Conservation (phyloP, 1,284 basidiomycete genomes). For the Ganoderma multipileum region DNA sequence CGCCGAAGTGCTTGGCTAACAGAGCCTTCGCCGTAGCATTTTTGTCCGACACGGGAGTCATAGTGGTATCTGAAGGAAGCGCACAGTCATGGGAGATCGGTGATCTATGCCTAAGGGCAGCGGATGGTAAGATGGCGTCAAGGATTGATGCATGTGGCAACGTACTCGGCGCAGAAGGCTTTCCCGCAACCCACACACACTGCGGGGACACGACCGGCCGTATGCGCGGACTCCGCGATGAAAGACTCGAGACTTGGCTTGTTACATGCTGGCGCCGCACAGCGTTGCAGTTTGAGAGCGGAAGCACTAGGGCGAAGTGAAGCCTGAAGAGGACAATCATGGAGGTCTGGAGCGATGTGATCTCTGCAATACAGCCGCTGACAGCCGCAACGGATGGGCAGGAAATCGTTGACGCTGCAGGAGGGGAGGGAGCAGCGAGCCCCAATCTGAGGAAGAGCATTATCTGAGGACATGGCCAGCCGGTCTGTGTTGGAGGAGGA, state of each 20-base stretch:
- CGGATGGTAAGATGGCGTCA: conserved; percentile 14
- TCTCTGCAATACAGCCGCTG: conserved; percentile 58
- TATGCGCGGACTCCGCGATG: conserved; percentile 38
- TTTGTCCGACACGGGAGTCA: conserved; percentile 37
- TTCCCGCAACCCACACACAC: conserved; percentile 60
- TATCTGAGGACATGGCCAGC: conserved; percentile 11
- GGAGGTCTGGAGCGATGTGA: conserved; percentile 64
- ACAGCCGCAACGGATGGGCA: conserved; percentile 69
- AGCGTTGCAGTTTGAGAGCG: conserved; percentile 50
- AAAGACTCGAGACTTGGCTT: conserved; percentile 58
- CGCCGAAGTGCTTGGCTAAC: conserved; percentile 61
- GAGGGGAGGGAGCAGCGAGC: conserved; percentile 58
- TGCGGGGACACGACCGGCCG: conserved; percentile 42
- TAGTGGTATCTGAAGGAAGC: conserved; percentile 29
- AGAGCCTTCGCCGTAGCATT: conserved; percentile 60
- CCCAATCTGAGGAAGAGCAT: conserved; percentile 46
- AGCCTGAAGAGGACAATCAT: conserved; percentile 51
- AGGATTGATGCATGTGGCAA: neutral
- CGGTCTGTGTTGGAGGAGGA: neutral
- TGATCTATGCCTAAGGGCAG: conserved; percentile 61
- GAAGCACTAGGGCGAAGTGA: conserved; percentile 16
- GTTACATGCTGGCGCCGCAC: conserved; percentile 56
- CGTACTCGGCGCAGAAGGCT: conserved; percentile 69
- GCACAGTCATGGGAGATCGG: conserved; percentile 61
- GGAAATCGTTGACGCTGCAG: conserved; percentile 66